Evolutionary conservation across 352 stramenopile species (phyloP).

Genomic region (Pythium folliculosum): DNA sequence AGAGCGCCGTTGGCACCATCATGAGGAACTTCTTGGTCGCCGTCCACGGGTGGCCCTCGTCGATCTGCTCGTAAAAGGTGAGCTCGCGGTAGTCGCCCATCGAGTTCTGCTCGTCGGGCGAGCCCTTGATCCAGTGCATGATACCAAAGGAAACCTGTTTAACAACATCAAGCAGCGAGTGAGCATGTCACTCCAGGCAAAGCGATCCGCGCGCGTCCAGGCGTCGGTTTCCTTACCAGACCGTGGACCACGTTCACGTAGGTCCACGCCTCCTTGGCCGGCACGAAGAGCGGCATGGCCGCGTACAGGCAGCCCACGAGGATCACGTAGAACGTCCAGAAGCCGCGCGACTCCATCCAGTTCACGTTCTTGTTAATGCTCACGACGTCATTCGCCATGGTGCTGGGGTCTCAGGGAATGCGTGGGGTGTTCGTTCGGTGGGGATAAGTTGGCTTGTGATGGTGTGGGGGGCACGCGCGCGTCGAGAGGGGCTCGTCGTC

Average conservation of each 20-base stretch:
- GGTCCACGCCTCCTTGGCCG: conserved; percentile 70
- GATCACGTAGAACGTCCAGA: conserved; percentile 88
- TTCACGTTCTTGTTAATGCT: conserved; percentile 91
- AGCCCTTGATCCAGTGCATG: conserved; percentile 96
- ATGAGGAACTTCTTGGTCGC: conserved; percentile 94
- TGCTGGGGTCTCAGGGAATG: background rate
- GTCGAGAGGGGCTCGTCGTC: background rate
- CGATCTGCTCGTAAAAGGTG: conserved; percentile 96
- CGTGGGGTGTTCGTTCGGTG: conserved; percentile 11
- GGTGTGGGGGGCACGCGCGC: background rate
- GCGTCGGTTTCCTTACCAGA: conserved; percentile 34
- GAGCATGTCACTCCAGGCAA: background rate
- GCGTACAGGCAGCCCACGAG: conserved; percentile 78
- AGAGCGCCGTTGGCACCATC: conserved; percentile 92
- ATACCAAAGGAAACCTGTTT: conserved; percentile 89
- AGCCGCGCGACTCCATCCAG: conserved; percentile 88
- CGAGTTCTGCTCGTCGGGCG: conserved; percentile 86
- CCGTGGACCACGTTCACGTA: conserved; percentile 87
- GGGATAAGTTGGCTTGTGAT: conserved; percentile 16
- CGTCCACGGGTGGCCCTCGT: conserved; percentile 91
- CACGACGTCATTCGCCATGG: conserved; percentile 36
- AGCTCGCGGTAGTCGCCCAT: conserved; percentile 94
- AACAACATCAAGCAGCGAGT: conserved; percentile 7
- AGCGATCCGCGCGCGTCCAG: background rate
- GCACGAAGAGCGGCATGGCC: conserved; percentile 77